Conservation (phyloP, 179 eudicot species). For the Nepenthes alata region DNA sequence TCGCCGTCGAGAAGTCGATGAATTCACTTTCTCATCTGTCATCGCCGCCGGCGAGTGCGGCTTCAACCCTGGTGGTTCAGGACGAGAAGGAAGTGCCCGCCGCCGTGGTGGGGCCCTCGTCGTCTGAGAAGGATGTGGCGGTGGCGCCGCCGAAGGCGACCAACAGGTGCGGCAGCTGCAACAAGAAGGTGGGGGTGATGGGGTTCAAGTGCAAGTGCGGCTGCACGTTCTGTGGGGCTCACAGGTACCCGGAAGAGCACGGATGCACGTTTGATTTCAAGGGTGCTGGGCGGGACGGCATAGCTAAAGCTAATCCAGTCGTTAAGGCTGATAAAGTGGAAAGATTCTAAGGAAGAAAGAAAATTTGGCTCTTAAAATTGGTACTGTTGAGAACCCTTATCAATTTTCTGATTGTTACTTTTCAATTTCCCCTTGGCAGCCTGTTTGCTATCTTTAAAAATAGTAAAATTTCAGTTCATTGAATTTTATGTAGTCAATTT, state of each 20-base stretch:
- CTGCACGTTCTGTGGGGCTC: constrained; percentile 32
- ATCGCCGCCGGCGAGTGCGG: neutral
- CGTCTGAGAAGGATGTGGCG: constrained; percentile 1
- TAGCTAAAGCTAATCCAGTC: constrained; percentile 50
- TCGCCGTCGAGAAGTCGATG: constrained; percentile 6
- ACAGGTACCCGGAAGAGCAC: constrained; percentile 54
- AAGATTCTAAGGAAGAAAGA: constrained; percentile 15
- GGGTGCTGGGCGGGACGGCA: constrained; percentile 24
- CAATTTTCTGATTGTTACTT: too few species aligned
- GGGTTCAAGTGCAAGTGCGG: constrained; percentile 56
- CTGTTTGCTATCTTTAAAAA: too few species aligned
- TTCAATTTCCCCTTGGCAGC: too few species aligned
- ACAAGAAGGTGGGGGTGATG: constrained; percentile 43
- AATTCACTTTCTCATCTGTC: neutral
- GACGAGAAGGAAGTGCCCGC: neutral
- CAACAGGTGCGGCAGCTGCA: constrained; percentile 30
- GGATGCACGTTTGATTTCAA: constrained; percentile 39
- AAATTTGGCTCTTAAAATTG: neutral
- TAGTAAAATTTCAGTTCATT: too few species aligned
- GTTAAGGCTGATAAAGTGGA: constrained; percentile 40
- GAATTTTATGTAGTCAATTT: too few species aligned
- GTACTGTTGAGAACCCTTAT: too few species aligned
- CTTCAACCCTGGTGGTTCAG: neutral
- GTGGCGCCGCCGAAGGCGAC: constrained; percentile 8
- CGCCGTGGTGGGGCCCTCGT: neutral